Evolutionary conservation across 352 stramenopile species (phyloP), one percentile per base, ranked within the genome.

Genomic region (Elongisporangium anandrum): DNA sequence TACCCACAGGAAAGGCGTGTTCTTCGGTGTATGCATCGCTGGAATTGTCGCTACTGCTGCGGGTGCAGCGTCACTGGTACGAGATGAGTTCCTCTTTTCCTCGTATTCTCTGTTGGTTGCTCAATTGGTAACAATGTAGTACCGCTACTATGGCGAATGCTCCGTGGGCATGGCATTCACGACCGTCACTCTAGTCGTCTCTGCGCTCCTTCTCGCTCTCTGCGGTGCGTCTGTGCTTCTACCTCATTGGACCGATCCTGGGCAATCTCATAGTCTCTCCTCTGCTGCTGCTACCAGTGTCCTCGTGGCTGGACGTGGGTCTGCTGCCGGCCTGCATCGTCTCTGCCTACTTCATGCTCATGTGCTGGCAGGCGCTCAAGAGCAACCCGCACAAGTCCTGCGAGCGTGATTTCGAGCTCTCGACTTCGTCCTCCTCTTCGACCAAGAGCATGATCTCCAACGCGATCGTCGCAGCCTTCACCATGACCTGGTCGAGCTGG

Each of bases 91-190:
- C 2, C 52, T 64, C 12, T 56, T 20, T 13, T 60, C 19, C 48
- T 54, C 9, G 2, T 4, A 7, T 7, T 57, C 38, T 3, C 24
- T 16, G 26, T 23, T 16, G 16, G 10, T 52, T 50, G 19, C 9
- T 7, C 41, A 38, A 2, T 54, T 22, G 12, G 47, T 4, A 65
- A 47, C 4, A 56, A 60, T 50, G 12, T 10, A 98, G 72, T 98
- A 97, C 68, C 61, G 88, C 59, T 84, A 85, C 50, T 99, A 97
- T 69, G 71, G 70, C 3, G 79, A 79, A n/a, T 98, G 93, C 61
- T 38, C 57, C 3, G 57, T 80, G 0, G 88, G 85, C 0, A 56
- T 92, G 15, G 87, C 85, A 5, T 96, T 96, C 65, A 94, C 81
- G 39, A 89, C 90, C 1, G 72, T 97, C 22, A 98, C 93, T 5